phyloP scores from a whole-genome alignment of 2,329 filamentous ascomycete genomes.

The Colletotrichum siamense region DNA sequence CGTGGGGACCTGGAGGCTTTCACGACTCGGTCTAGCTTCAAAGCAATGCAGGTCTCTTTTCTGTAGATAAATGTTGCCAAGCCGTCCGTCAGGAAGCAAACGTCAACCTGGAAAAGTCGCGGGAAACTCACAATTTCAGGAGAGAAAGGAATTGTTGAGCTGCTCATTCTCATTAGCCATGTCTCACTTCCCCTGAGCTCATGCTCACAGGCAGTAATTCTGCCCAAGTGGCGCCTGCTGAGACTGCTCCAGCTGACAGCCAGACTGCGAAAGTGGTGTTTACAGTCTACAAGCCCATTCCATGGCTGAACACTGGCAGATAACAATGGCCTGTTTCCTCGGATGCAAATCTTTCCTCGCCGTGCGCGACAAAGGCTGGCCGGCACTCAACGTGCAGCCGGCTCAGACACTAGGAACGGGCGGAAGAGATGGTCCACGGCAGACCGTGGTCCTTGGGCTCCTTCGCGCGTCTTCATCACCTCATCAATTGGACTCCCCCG shows the following conservation, averaged over 20 bases:
- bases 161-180: neutral
- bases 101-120: neutral
- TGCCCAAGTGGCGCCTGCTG: neutral
- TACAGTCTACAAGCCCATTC: neutral
- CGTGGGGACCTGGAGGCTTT: neutral
- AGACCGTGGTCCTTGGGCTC: neutral
- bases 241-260: neutral
- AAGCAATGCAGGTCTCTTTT: neutral
- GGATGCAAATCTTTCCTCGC: neutral
- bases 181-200: neutral
- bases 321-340: neutral
- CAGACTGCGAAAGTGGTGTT: neutral
- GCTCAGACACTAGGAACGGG: neutral
- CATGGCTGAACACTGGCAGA: neutral
- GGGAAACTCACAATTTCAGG: neutral
- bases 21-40: neutral
- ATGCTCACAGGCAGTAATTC: neutral
- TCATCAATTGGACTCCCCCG: neutral
- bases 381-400: neutral
- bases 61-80: neutral
- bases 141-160: neutral
- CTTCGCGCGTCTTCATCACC: neutral
- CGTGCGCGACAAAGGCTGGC: neutral
- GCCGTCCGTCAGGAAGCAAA: fast-evolving
- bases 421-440: neutral